Percentiles rank a stretch among this genome's conserved stretches.
phyloP scores from a whole-genome alignment of 176 grass and related monocot genomes.

The Triticum timopheevii region DNA sequence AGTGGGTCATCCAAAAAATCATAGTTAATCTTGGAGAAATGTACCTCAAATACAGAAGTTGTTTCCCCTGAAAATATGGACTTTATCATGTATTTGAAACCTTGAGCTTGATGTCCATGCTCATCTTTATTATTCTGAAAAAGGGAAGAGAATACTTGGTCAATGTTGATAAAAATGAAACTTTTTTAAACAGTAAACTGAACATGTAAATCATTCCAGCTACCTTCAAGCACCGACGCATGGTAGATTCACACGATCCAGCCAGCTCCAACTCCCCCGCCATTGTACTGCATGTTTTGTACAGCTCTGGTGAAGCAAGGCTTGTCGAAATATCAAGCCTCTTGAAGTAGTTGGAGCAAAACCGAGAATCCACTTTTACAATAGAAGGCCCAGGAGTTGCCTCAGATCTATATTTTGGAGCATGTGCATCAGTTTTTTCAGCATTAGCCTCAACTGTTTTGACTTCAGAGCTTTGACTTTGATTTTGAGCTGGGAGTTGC shows the following conservation, averaged over 20 bases:
- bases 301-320: constrained; percentile 35
- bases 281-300: constrained; percentile 29
- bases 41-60: constrained; percentile 28
- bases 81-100: constrained; percentile 24
- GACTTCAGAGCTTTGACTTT: constrained; percentile 12
- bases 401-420: constrained; percentile 17
- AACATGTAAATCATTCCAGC: constrained; percentile 9
- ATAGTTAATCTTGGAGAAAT: neutral
- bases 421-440: neutral
- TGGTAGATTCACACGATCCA: neutral
- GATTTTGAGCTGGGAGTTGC: constrained; percentile 8
- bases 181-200: neutral
- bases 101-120: neutral
- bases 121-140: constrained; percentile 30
- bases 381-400: constrained; percentile 17
- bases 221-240: constrained; percentile 30
- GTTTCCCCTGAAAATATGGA: constrained; percentile 30
- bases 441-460: constrained; percentile 17
- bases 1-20: no score
- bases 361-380: constrained; percentile 14
- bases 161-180: neutral
- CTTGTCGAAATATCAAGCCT: constrained; percentile 31
- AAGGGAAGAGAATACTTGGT: neutral
- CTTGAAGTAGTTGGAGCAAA: constrained; percentile 38
- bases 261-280: neutral